These are phyloP conservation scores for Flaveria floridana DNA, from an alignment of 140 eudicot species.

Conservation along the genomic window DNA sequence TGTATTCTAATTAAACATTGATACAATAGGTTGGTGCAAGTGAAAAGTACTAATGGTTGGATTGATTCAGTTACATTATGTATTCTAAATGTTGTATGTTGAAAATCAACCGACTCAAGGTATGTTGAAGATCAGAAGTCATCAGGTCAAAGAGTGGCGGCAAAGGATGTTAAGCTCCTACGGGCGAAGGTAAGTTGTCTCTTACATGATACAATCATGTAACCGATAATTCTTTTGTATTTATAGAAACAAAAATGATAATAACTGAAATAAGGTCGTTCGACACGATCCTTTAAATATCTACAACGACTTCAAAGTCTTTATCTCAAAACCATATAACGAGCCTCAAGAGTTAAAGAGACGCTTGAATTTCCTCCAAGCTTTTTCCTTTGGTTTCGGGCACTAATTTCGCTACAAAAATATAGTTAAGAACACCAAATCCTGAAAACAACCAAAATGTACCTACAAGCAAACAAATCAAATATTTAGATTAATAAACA, in stretches of 20 bases:
- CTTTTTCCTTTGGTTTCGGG: constrained; percentile 93
- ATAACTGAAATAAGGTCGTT: neutral
- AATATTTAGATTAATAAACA: neutral
- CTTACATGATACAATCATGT: neutral
- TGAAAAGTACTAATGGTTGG: too few relatives aligned
- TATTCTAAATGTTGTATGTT: too few relatives aligned
- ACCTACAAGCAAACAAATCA: constrained; percentile 43
- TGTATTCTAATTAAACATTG: too few relatives aligned
- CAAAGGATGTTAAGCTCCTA: too few relatives aligned
- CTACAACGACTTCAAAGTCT: constrained; percentile 15
- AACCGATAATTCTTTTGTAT: neutral
- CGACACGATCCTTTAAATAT: neutral
- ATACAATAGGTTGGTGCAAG: too few relatives aligned
- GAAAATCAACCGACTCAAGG: too few relatives aligned
- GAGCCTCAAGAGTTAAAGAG: constrained; percentile 43
- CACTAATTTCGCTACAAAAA: constrained; percentile 66
- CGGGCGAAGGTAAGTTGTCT: too few relatives aligned
- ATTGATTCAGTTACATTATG: too few relatives aligned
- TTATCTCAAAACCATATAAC: neutral
- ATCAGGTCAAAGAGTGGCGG: too few relatives aligned
- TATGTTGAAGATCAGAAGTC: too few relatives aligned
- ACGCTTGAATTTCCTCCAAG: constrained; percentile 76
- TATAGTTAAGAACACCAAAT: constrained; percentile 42
- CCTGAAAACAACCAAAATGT: constrained; percentile 65
- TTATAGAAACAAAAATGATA: neutral